phyloP scores from a whole-genome alignment of 345 rosid genomes.

The Garcia nutans region DNA sequence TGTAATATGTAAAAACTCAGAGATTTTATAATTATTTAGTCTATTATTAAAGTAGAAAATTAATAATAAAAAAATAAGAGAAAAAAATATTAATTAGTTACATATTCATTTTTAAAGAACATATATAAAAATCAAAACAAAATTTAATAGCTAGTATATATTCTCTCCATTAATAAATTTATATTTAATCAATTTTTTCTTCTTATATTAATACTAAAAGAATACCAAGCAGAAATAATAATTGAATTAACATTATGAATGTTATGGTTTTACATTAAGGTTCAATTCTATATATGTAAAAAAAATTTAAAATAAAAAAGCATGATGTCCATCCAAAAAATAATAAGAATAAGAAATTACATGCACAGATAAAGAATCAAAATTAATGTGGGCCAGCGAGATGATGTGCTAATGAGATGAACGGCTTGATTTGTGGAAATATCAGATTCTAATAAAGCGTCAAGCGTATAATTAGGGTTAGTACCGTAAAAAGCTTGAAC shows the following conservation, averaged over 20 bases:
- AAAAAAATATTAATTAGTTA: no score
- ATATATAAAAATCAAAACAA: no score
- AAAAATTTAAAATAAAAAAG: not conserved
- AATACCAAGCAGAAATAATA: no score
- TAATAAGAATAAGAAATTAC: not conserved
- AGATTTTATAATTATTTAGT: no score
- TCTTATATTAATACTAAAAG: no score
- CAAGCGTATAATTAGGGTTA: constrained; percentile 61
- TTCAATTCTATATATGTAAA: not conserved
- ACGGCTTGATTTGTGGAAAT: constrained; percentile 46
- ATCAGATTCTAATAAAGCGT: constrained; percentile 58
- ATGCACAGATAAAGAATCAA: constrained; percentile 1
- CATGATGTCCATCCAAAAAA: not conserved
- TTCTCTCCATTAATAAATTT: no score
- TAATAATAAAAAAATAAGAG: no score
- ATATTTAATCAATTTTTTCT: no score
- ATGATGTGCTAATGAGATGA: constrained; percentile 28
- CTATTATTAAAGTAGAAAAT: no score
- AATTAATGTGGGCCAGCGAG: constrained; percentile 15
- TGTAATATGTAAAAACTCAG: no score
- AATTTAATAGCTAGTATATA: no score
- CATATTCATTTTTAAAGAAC: no score
- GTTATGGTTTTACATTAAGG: not conserved
- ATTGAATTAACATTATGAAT: not conserved
- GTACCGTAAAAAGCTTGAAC: constrained; percentile 78